Percentiles rank a stretch among this genome's conserved stretches.
Evolutionary conservation across 164 flowering plant genomes (phyloP).

Genomic region (Vitis riparia): DNA sequence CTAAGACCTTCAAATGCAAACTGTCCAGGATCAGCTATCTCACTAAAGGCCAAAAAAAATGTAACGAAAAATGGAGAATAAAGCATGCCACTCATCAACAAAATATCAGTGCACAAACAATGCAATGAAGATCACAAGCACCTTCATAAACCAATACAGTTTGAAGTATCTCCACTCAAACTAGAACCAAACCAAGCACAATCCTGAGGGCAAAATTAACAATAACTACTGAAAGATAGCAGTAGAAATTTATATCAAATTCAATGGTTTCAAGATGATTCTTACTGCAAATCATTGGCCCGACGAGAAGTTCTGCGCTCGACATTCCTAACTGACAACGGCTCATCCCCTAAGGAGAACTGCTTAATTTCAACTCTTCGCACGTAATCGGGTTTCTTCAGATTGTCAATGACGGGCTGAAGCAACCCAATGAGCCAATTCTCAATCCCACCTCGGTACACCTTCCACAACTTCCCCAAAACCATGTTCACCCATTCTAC

Average conservation of each 20-base stretch:
- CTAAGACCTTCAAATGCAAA: too few relatives aligned
- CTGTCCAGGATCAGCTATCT: too few relatives aligned
- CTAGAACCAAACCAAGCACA: too few relatives aligned
- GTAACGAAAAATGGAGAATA: too few relatives aligned
- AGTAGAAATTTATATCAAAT: background rate
- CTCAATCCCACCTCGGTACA: conserved; percentile 79
- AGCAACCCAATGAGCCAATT: conserved; percentile 90
- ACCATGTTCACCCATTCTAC: conserved; percentile 99
- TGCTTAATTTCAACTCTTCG: conserved; percentile 93
- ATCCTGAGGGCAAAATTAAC: too few relatives aligned
- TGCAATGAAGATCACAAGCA: too few relatives aligned
- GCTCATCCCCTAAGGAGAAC: conserved; percentile 92
- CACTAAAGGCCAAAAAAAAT: too few relatives aligned
- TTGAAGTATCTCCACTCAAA: too few relatives aligned
- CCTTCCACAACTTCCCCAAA: conserved; percentile 95
- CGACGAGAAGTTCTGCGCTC: conserved; percentile 94
- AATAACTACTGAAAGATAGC: background rate
- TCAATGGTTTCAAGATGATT: conserved; percentile 1
- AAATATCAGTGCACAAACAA: too few relatives aligned
- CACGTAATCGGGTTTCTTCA: conserved; percentile 91
- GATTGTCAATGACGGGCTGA: conserved; percentile 90
- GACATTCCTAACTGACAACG: conserved; percentile 84
- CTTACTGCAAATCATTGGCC: conserved; percentile 94
- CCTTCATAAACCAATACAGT: too few relatives aligned
- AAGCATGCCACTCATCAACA: too few relatives aligned